These are phyloP conservation scores for Neurospora discreta DNA, from an alignment of 495 filamentous ascomycete genomes.

Conservation along the genomic window DNA sequence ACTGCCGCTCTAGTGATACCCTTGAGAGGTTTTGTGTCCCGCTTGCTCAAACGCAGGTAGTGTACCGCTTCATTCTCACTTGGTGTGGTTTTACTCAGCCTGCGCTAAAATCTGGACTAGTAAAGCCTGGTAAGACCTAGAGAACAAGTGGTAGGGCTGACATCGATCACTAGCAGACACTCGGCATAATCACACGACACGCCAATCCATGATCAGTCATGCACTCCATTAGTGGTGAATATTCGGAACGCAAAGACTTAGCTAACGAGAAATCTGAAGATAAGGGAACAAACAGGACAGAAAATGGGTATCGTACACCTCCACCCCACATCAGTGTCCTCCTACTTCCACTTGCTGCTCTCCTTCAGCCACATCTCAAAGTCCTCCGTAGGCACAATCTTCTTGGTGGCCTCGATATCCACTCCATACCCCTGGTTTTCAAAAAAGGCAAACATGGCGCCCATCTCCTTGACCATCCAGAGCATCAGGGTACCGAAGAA, in stretches of 20 bases:
- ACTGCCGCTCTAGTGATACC: neutral
- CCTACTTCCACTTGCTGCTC: slow-evolving; percentile 31
- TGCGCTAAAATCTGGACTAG: too few species aligned
- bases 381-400: slow-evolving; percentile 42
- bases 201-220: neutral
- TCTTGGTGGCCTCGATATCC: slow-evolving; percentile 43
- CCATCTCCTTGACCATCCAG: slow-evolving; percentile 41
- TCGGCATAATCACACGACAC: neutral
- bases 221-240: neutral
- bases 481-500: slow-evolving; percentile 29
- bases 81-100: too few species aligned
- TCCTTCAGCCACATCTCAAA: slow-evolving; percentile 52
- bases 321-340: neutral
- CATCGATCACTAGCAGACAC: neutral
- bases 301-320: neutral
- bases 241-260: neutral
- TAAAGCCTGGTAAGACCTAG: too few species aligned
- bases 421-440: slow-evolving; percentile 47
- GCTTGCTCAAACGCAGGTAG: neutral
- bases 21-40: neutral
- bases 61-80: neutral
- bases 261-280: neutral
- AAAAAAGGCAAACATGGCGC: slow-evolving; percentile 55
- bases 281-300: neutral
- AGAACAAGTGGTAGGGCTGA: too few species aligned